A percentile compares a stretch with the other conserved stretches of the same genome.
Conservation (phyloP, 1,284 basidiomycete genomes). For the Tetrapyrgos nigripes region DNA sequence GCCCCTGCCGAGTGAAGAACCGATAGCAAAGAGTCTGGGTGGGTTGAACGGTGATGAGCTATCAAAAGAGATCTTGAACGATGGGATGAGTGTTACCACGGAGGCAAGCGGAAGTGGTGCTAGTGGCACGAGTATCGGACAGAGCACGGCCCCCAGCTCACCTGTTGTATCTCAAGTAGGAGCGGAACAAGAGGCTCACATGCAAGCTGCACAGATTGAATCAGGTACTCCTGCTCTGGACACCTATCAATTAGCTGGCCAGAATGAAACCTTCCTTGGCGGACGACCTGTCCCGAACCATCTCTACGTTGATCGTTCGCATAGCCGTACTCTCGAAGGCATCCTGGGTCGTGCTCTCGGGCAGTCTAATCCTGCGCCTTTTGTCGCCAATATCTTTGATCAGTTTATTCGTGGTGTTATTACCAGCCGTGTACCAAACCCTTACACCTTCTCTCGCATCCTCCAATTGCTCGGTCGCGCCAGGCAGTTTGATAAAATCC, state of each 20-base stretch:
- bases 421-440: slow-evolving; percentile 49
- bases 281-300: background rate
- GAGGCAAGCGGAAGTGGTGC: background rate
- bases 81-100: background rate
- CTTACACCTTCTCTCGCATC: slow-evolving; percentile 63
- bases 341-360: background rate
- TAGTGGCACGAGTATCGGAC: background rate
- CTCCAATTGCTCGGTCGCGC: slow-evolving; percentile 74
- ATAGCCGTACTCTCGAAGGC: background rate
- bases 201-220: too few relatives aligned
- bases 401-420: background rate
- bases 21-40: too few relatives aligned
- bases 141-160: background rate
- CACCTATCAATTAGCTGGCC: background rate
- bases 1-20: too few relatives aligned
- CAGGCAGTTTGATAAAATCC: slow-evolving; percentile 66
- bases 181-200: background rate
- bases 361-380: background rate
- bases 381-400: background rate
- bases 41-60: background rate
- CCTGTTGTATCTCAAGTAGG: background rate
- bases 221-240: background rate
- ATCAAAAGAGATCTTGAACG: background rate
- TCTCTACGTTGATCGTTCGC: background rate
- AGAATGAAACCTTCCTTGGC: background rate